Evolutionary conservation across 352 stramenopile genomes (phyloP), one percentile per base, ranked within the genome.

Genomic region (Phytophthora pisi): DNA sequence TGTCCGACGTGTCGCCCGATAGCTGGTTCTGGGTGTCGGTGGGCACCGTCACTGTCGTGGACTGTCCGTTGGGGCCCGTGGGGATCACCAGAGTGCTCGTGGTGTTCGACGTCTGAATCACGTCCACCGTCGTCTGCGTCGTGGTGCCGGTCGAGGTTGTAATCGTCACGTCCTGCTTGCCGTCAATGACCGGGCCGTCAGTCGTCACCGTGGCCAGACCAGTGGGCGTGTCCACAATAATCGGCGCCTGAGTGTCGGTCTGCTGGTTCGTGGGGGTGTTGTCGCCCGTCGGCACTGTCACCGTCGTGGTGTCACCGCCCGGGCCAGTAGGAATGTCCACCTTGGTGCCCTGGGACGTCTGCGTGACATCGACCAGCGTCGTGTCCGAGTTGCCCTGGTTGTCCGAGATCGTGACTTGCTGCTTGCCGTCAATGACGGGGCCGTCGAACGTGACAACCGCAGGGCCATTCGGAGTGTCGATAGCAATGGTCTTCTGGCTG

Each of bases 151-250:
- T 47, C 4, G 49, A 13, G 8, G 46, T 64, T 16, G 53, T 61
- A 40, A 74, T 65, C 55, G 34, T 26, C 11, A 74, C 43, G 0
- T 51, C 23, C 50, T 70, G 47, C 36, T 62, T 59, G 36, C 40
- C 54, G 26, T 54, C 38, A 26, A 66, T 36, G 7, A 51, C 43
- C 6, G 51, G 52, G 24, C 61, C 51, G 0, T 36, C 6, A 0
- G 43, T 31, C 1, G 20, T 56, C 30, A 67, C 51, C 1, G 51
- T 54, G 18, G 9, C 60, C 10, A 23, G 40, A 15, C 60, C 60
- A 20, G 50, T 8, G 1, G 42, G 13, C 8, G 60, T 67, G 15
- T 61, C 42, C 2, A 67, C 40, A 46, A n/a, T 7, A 46, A n/a
- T 15, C 16, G 38, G 13, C 7, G 38, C 34, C 34, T 40, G 34